Evolutionary conservation across 139 green algal species (phyloP), one percentile per base, ranked within the genome.

Genomic region (Eudorina sp.): DNA sequence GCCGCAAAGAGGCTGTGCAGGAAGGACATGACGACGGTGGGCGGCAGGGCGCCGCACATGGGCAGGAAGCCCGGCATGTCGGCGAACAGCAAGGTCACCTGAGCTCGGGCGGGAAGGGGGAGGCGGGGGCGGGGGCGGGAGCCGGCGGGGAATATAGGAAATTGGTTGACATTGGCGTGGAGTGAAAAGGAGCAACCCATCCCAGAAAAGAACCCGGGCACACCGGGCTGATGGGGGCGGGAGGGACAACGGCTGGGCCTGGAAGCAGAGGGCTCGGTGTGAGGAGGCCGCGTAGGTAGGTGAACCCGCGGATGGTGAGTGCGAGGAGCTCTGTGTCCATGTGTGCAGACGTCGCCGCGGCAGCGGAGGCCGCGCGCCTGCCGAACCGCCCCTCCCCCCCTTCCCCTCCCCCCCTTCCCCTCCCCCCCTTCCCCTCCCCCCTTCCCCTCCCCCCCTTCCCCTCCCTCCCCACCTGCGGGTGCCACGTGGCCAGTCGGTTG

Each of bases 1-100:
- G 48, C n/a, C 48, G 45, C 75, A 3, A 83, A 83, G 6, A 83
- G 75, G 29, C 46, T 48, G n/a, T 83, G 45, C 41, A 83, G 48
- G 48, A 83, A 83, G 31, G 23, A 34, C 75, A 83, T 83, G 16
- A 83, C 48, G 21, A 83, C 75, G 13, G 5, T 68, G 16, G 48
- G 75, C 0, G 75, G 75, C 48, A 83, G 48, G 25, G 25, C 11
- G 4, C 53, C 53, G 46, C 75, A 83, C 75, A 83, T 83, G 75
- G 75, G 75, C 29, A 48, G 29, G 48, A 83, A 83, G 75, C 75
- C 75, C 6, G 45, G 75, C 41, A 68, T 68, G 48, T 83, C 75
- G 18, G 75, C 75, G 34, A 83, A 83, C 48, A 83, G 34, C 11
- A 83, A 31, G 21, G 75, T 83, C n/a, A 83, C 75, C 75, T 83